Percentiles rank a stretch among this genome's conserved stretches.
These are phyloP conservation scores for Melaleuca alternifolia DNA, from an alignment of 345 rosid genomes.

Conservation along the genomic window DNA sequence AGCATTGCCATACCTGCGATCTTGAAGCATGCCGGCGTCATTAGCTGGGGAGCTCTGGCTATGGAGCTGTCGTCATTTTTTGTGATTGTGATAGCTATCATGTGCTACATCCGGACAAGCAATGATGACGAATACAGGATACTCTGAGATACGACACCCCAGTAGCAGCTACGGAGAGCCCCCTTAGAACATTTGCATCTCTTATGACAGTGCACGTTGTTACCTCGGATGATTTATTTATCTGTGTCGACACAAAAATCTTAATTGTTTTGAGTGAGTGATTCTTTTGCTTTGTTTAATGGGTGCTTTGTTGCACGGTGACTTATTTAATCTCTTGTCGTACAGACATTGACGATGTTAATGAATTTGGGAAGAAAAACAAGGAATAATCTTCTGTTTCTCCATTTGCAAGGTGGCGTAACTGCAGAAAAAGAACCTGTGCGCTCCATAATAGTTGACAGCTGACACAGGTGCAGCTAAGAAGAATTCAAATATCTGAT, in stretches of 20 bases:
- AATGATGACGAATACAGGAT: slow-evolving; percentile 40
- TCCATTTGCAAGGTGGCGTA: neutral
- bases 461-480: neutral
- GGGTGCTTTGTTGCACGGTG: neutral
- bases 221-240: neutral
- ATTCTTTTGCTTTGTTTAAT: neutral
- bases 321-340: neutral
- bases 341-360: neutral
- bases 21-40: slow-evolving; percentile 82
- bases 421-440: neutral
- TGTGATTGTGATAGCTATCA: slow-evolving; percentile 58
- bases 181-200: neutral
- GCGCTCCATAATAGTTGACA: neutral
- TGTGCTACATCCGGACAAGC: slow-evolving; percentile 49
- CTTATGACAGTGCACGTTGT: neutral
- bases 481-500: neutral
- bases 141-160: slow-evolving; percentile 13
- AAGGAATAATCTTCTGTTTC: neutral
- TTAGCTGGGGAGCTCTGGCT: slow-evolving; percentile 89
- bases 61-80: slow-evolving; percentile 79
- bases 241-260: neutral
- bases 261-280: neutral
- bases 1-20: slow-evolving; percentile 91
- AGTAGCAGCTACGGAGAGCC: neutral
- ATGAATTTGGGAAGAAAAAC: neutral